phyloP scores from a whole-genome alignment of 2,329 filamentous ascomycete species.

The Xylaria arbuscula region DNA sequence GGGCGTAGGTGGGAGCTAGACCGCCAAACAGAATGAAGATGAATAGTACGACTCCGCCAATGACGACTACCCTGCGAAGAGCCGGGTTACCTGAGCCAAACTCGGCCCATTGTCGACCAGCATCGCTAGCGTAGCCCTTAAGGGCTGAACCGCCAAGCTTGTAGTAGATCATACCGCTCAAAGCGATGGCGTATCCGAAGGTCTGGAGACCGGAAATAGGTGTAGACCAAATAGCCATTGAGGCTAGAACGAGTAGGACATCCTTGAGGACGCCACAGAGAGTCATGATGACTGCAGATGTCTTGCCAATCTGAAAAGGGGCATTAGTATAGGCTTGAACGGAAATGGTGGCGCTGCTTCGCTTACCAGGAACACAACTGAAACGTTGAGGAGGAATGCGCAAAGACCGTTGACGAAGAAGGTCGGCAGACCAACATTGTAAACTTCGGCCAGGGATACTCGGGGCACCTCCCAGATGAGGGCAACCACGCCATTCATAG shows the following conservation, averaged over 20 bases:
- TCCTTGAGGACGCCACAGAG: conserved; percentile 91
- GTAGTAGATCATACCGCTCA: conserved; percentile 84
- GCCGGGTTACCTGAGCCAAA: conserved; percentile 82
- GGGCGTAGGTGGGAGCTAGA: conserved; percentile 69
- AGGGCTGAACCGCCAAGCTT: conserved; percentile 86
- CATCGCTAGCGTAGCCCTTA: conserved; percentile 80
- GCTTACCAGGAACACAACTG: conserved; percentile 85
- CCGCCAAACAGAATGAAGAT: conserved; percentile 78
- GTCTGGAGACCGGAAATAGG: conserved; percentile 80
- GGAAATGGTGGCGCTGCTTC: background rate
- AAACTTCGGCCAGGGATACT: conserved; percentile 75
- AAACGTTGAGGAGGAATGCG: conserved; percentile 85
- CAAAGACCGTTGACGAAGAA: conserved; percentile 81
- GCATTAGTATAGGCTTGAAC: conserved; percentile 44
- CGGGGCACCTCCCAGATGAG: conserved; percentile 78
- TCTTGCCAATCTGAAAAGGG: conserved; percentile 81
- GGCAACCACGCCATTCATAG: conserved; percentile 81
- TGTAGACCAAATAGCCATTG: conserved; percentile 84
- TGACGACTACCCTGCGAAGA: conserved; percentile 80
- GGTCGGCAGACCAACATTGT: conserved; percentile 77
- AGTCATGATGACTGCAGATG: conserved; percentile 85
- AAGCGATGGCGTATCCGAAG: conserved; percentile 85
- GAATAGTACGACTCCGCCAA: conserved; percentile 69
- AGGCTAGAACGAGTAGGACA: conserved; percentile 81
- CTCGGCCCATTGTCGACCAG: conserved; percentile 83